Percentiles rank a stretch among this genome's conserved stretches.
Conservation (phyloP, 306 rosid species). For the Quercus cerris region DNA sequence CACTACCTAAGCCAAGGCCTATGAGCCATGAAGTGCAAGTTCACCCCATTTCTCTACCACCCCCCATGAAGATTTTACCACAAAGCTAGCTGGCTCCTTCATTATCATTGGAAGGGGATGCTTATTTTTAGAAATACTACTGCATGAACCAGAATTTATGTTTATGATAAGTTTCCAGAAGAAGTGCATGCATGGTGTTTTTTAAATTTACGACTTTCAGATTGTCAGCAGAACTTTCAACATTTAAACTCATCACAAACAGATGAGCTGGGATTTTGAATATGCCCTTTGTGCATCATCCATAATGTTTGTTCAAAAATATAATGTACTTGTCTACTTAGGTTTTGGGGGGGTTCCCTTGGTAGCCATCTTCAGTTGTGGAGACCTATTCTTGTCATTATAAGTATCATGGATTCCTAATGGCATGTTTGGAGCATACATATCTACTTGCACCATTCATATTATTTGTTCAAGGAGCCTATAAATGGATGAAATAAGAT, state of each 20-base stretch:
- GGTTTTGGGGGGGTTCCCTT: not conserved
- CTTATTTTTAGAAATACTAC: not conserved
- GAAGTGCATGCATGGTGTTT: not conserved
- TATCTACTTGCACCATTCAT: not conserved
- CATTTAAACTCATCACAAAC: not conserved
- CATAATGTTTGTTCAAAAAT: not conserved
- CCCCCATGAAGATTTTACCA: not conserved
- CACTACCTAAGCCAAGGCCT: not conserved
- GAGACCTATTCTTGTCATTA: not conserved
- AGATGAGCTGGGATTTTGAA: not conserved
- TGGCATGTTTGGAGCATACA: no score
- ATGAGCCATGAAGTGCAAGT: not conserved
- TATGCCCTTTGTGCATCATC: not conserved
- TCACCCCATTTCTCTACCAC: not conserved
- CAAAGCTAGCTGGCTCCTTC: conserved; percentile 1
- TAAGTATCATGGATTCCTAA: no score
- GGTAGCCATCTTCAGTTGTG: not conserved
- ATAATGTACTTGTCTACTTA: not conserved
- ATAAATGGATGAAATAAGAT: not conserved
- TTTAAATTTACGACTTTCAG: not conserved
- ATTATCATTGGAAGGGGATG: not conserved
- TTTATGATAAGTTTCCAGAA: not conserved
- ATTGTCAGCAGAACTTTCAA: no score
- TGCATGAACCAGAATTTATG: not conserved
- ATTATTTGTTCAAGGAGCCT: not conserved